Percentiles rank a stretch among this genome's conserved stretches.
These are phyloP conservation scores for Hypoxylon intermedium DNA, from an alignment of 495 filamentous ascomycete species.

Conservation along the genomic window DNA sequence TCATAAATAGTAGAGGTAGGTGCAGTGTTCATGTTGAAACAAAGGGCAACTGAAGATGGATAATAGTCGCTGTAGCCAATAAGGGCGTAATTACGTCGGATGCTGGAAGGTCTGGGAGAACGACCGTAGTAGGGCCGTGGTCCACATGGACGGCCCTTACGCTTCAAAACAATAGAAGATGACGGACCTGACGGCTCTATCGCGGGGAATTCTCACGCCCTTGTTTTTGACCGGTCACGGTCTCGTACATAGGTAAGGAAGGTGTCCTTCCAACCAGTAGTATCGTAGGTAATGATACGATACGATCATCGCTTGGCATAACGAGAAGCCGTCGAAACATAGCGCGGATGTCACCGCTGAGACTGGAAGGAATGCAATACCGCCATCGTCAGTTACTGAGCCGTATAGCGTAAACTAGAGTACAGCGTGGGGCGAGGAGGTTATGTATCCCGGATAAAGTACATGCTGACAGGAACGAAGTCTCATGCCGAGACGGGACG, in stretches of 20 bases:
- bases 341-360: constrained; percentile 1
- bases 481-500: constrained; percentile 31
- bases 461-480: constrained; percentile 32
- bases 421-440: constrained; percentile 16
- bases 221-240: constrained; percentile 32
- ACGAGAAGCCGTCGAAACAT: background rate
- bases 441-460: constrained; percentile 36
- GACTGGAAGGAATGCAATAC: background rate
- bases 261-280: constrained; percentile 11
- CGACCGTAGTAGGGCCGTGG: constrained; percentile 43
- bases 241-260: constrained; percentile 16
- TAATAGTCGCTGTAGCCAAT: constrained; percentile 32
- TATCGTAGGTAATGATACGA: constrained; percentile 15
- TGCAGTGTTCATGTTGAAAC: background rate
- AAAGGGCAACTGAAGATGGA: constrained; percentile 19
- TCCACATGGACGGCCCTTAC: constrained; percentile 37
- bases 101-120: constrained; percentile 38
- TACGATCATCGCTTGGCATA: constrained; percentile 20
- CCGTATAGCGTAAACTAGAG: background rate
- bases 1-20: constrained; percentile 16
- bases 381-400: background rate
- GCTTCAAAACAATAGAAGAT: constrained; percentile 10
- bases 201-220: constrained; percentile 42
- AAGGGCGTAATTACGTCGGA: constrained; percentile 24
- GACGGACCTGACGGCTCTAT: constrained; percentile 42